phyloP scores from a whole-genome alignment of 257 asterid genomes.

The Solanum commersonii region DNA sequence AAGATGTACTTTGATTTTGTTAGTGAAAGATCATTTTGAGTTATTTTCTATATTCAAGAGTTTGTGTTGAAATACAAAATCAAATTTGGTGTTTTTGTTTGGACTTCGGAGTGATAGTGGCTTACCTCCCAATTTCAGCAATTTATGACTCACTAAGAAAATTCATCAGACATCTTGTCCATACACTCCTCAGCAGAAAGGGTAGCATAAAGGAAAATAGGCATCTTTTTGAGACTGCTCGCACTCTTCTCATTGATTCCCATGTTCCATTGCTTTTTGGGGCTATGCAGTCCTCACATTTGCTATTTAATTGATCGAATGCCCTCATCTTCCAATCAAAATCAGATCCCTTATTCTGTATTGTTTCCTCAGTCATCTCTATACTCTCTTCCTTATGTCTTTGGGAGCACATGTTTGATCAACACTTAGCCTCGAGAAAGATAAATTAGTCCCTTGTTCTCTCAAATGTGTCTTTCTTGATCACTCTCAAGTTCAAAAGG shows the following conservation, averaged over 20 bases:
- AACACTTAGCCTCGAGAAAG: neutral
- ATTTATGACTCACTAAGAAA: neutral
- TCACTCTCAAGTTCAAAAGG: neutral
- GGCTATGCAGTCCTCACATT: neutral
- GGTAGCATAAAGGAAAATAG: neutral
- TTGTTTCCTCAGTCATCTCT: neutral
- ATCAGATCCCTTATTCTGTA: too few species aligned
- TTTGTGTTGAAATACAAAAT: neutral
- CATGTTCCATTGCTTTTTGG: neutral
- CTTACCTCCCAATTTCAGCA: neutral
- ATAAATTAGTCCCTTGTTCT: neutral
- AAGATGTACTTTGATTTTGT: neutral
- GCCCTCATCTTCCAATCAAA: neutral
- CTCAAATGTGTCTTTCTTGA: neutral
- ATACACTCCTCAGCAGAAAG: neutral
- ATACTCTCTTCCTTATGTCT: neutral
- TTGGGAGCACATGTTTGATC: neutral
- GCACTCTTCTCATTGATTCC: neutral
- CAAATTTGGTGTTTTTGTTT: neutral
- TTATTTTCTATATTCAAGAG: neutral
- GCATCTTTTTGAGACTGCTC: neutral
- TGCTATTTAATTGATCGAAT: too few species aligned
- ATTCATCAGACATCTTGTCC: neutral
- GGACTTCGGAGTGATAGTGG: neutral
- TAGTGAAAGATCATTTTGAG: neutral